Evolutionary conservation across 2,329 filamentous ascomycete genomes (phyloP).

Genomic region (Alternaria postmessia): DNA sequence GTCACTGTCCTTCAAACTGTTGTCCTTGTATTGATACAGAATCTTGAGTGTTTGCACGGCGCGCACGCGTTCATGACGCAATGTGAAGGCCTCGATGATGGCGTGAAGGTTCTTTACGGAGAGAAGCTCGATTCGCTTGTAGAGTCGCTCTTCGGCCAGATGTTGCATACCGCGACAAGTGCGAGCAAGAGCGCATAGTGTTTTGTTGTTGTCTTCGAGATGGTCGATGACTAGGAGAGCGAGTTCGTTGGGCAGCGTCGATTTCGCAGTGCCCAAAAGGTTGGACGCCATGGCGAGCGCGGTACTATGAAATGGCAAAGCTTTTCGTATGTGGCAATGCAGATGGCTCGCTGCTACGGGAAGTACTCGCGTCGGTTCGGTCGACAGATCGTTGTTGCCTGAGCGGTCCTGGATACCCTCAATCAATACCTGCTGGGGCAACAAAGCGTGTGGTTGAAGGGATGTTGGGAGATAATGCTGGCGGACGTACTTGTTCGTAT

Average conservation of each 20-base stretch:
- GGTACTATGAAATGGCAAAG: neutral
- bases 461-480: neutral
- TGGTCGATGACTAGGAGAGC: conserved; percentile 39
- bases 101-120: conserved; percentile 36
- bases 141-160: conserved; percentile 44
- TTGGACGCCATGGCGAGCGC: conserved; percentile 24
- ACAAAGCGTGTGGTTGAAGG: neutral
- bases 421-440: neutral
- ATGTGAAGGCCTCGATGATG: conserved; percentile 37
- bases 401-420: too few relatives aligned
- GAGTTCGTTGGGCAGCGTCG: conserved; percentile 40
- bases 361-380: neutral
- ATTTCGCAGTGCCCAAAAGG: conserved; percentile 21
- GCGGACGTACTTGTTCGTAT: neutral
- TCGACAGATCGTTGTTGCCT: neutral
- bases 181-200: conserved; percentile 39
- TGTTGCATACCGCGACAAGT: conserved; percentile 42
- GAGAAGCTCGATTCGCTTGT: conserved; percentile 40
- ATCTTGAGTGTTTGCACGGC: conserved; percentile 46
- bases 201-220: conserved; percentile 31
- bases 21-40: conserved; percentile 35
- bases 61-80: conserved; percentile 35
- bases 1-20: conserved; percentile 28
- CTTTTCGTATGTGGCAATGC: neutral
- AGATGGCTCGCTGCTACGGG: neutral